Conservation (phyloP, 495 filamentous ascomycete species). For the Aspergillus sclerotiicarbonarius region DNA sequence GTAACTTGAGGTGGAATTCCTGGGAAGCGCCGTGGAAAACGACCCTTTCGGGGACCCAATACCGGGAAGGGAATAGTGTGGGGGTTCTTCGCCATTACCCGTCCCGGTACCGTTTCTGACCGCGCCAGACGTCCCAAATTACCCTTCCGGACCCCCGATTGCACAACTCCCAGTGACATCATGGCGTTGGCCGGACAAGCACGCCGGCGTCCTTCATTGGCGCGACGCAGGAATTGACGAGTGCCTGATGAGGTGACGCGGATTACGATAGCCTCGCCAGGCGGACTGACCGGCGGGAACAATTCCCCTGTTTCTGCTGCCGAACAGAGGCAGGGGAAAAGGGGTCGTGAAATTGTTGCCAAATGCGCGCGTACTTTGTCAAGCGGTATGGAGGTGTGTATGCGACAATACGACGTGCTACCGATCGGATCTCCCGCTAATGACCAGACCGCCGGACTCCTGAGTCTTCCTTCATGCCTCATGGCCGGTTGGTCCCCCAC, state of each 20-base stretch:
- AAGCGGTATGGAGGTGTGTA: constrained; percentile 1
- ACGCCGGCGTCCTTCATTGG: not conserved
- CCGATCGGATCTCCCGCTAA: constrained; percentile 29
- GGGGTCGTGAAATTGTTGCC: not conserved
- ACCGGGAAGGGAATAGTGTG: not conserved
- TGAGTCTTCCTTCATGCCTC: not conserved
- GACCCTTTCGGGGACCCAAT: not conserved
- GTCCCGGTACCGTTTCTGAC: constrained; percentile 3
- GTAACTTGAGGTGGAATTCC: too few species aligned
- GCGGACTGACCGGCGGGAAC: not conserved
- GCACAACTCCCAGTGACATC: constrained; percentile 10
- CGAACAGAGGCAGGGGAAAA: not conserved
- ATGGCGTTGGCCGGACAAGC: constrained; percentile 3
- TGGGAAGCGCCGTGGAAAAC: not conserved
- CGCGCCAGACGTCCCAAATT: not conserved
- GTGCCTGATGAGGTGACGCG: not conserved
- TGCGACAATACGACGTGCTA: constrained; percentile 2
- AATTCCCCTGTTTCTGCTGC: not conserved
- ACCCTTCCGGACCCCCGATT: constrained; percentile 6
- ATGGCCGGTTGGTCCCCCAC: not conserved
- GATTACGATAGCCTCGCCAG: not conserved
- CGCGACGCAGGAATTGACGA: not conserved
- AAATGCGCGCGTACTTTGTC: not conserved
- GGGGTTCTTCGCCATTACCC: constrained; percentile 2
- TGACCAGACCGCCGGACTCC: constrained; percentile 28